A percentile compares a stretch with the other conserved stretches of the same genome.
Conservation (phyloP, 169 alveolate species). For the Plasmodium cynomolgi region DNA sequence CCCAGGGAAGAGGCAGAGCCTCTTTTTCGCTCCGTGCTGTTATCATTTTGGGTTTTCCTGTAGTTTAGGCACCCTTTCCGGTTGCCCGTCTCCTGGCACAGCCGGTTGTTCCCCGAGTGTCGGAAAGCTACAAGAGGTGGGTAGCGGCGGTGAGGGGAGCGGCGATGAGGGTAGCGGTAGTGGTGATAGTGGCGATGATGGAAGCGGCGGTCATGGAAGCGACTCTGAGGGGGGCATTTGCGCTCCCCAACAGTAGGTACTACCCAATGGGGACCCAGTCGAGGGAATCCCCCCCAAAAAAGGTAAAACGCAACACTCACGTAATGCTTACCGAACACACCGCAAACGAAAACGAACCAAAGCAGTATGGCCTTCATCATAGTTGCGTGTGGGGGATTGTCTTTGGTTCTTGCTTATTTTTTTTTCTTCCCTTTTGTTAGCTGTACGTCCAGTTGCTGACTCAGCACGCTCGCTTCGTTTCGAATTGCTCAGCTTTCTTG, state of each 20-base stretch:
- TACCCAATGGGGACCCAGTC: too few relatives aligned
- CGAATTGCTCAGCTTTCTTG: not conserved
- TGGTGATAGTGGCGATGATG: not conserved
- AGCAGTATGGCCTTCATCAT: not conserved
- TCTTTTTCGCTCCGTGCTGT: not conserved
- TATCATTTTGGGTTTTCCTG: not conserved
- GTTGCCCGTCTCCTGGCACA: not conserved
- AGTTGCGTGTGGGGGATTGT: not conserved
- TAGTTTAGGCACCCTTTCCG: not conserved
- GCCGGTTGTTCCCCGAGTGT: not conserved
- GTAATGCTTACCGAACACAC: not conserved
- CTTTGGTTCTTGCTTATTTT: not conserved
- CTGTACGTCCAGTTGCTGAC: not conserved
- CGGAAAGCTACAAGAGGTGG: constrained; percentile 21
- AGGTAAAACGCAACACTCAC: not conserved
- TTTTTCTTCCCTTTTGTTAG: too few relatives aligned
- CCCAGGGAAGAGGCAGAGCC: constrained; percentile 1
- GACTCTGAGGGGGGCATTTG: not conserved
- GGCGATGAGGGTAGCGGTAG: not conserved
- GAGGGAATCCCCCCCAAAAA: not conserved
- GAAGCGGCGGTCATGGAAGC: not conserved
- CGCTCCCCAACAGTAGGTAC: too few relatives aligned
- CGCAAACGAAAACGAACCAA: not conserved
- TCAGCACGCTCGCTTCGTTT: not conserved
- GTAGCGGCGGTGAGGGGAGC: not conserved